Evolutionary conservation across 2,329 filamentous ascomycete genomes (phyloP), one percentile per base, ranked within the genome.

Genomic region (Penicillium sp.): DNA sequence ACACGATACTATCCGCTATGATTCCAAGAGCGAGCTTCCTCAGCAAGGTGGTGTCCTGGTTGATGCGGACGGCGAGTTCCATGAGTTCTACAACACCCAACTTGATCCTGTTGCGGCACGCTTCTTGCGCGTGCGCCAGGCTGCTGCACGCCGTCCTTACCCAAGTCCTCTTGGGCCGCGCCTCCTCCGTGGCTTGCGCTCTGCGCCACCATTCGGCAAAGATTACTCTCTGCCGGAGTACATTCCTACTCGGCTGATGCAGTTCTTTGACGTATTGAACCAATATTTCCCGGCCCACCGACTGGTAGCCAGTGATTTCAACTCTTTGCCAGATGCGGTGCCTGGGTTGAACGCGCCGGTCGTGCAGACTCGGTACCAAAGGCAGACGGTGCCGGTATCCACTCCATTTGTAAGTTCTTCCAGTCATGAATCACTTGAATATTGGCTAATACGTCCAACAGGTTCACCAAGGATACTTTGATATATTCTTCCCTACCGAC

Each of bases 391-490:
- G 48, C 89, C 92, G 36, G 94, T 99, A 13, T 81, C 85, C 4
- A 99, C 94, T 4, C 91, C 92, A 48, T 81, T 96, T 69, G 94
- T 96, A 78, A 74, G 87, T 75, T 18, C 10, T n/a, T 13, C 3
- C 16, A 7, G 7, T 3, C 35, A 9, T 4, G 6, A n/a, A 20
- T 13, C 2, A 38, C n/a, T 24, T 13, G 36, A 33, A n/a, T 31
- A 14, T 20, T n/a, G 31, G 24, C 50, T 62, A 40, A 57, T 50
- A 18, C 28, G 43, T 5, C 20, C 25, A 10, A 11, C 57, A 95
- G 90, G 90, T 96, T 43, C 92, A 97, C 70, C 95, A 99, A 76
- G 95, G 94, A 41, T 97, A 96, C 74, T 99, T 99, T 69, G 95
- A 99, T 69, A 96, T 99, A 64, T 86, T 99, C 68, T 99, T 99